Percentiles rank a stretch among this genome's conserved stretches.
phyloP scores from a whole-genome alignment of 257 asterid species.

The Rehmannia glutinosa region DNA sequence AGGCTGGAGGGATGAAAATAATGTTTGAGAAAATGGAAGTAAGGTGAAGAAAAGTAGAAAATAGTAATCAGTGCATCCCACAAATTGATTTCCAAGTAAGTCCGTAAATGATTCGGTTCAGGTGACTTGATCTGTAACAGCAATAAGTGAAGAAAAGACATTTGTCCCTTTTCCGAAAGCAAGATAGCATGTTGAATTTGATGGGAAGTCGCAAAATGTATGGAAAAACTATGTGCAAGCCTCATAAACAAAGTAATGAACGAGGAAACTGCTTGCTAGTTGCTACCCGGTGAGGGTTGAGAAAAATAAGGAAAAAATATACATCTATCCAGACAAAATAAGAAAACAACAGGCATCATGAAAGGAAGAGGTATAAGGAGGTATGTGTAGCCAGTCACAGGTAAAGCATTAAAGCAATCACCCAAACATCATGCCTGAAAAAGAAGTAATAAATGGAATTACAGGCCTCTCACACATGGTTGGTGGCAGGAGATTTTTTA shows the following conservation, averaged over 20 bases:
- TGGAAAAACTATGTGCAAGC: too few species aligned
- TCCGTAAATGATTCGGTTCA: neutral
- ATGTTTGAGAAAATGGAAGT: neutral
- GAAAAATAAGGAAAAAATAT: neutral
- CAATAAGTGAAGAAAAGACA: slow-evolving; percentile 1
- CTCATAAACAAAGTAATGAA: neutral
- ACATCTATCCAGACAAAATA: neutral
- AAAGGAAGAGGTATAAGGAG: neutral
- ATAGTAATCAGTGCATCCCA: neutral
- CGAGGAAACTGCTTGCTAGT: neutral
- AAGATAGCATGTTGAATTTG: neutral
- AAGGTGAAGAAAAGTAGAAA: neutral
- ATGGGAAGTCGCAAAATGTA: neutral
- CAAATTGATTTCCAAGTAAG: neutral
- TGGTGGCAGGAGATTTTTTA: neutral
- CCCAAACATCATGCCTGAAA: neutral
- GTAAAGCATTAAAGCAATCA: neutral
- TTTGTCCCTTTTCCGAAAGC: too few species aligned
- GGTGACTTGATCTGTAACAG: neutral
- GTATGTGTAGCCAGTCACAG: neutral
- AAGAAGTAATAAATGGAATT: neutral
- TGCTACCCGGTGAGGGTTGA: neutral
- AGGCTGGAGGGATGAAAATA: neutral
- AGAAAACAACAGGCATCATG: neutral
- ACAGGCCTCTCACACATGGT: neutral